Percentiles rank a stretch among this genome's conserved stretches.
phyloP scores from a whole-genome alignment of 805 yeast genomes.

The Isabelozyma heimii region DNA sequence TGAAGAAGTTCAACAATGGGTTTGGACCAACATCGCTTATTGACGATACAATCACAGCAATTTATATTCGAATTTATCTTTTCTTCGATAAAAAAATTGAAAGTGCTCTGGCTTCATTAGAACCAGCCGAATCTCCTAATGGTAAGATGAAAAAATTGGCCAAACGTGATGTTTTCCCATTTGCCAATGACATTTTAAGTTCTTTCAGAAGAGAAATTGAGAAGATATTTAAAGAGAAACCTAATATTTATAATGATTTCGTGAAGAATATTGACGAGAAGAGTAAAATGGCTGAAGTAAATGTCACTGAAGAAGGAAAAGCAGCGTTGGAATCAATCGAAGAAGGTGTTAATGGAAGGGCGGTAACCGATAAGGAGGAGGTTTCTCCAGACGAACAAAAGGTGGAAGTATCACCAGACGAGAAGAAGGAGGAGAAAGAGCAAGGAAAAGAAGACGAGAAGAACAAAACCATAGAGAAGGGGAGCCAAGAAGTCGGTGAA shows the following conservation, averaged over 20 bases:
- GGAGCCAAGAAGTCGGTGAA: no score
- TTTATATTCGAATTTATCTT: conserved; percentile 52
- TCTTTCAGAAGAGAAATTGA: conserved; percentile 29
- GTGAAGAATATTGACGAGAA: conserved; percentile 8
- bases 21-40: conserved; percentile 73
- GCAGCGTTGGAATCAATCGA: not conserved
- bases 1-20: conserved; percentile 74
- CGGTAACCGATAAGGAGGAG: not conserved
- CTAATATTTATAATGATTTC: conserved; percentile 29
- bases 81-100: conserved; percentile 7
- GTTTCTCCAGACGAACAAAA: no score
- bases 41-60: conserved; percentile 68
- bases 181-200: conserved; percentile 32
- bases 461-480: not conserved
- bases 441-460: not conserved
- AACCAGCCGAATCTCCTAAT: conserved; percentile 24
- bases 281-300: not conserved
- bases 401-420: not conserved
- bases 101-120: not conserved
- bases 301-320: not conserved
- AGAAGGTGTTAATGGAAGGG: not conserved
- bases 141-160: conserved; percentile 37
- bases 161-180: conserved; percentile 41
- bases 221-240: conserved; percentile 23
- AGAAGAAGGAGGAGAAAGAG: not conserved